Percentiles rank a stretch among this genome's conserved stretches.
Conservation (phyloP, 371 early-diverging fungal genomes). For the Circinella umbellata region DNA sequence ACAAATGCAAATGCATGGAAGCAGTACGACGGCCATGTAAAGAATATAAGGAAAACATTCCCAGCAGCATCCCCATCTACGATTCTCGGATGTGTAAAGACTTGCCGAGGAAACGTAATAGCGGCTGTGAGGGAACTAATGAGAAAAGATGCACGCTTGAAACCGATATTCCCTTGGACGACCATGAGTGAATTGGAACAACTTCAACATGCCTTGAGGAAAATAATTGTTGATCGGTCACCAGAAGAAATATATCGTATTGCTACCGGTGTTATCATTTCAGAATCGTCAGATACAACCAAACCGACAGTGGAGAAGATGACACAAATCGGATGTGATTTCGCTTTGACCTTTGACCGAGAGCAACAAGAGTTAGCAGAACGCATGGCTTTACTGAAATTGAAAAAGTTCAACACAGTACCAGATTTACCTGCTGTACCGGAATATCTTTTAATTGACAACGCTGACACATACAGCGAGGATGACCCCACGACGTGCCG, state of each 20-base stretch:
- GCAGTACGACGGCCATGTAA: conserved; percentile 33
- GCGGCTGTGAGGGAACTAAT: conserved; percentile 20
- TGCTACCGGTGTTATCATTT: conserved; percentile 44
- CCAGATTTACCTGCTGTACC: conserved; percentile 42
- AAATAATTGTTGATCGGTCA: neutral
- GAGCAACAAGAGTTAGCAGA: conserved; percentile 37
- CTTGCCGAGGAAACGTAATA: conserved; percentile 22
- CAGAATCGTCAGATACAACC: conserved; percentile 10
- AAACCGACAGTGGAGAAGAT: conserved; percentile 9
- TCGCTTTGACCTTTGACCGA: conserved; percentile 43
- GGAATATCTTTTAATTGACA: conserved; percentile 46
- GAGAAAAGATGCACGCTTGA: conserved; percentile 25
- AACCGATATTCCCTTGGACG: conserved; percentile 26
- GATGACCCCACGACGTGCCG: conserved; percentile 70
- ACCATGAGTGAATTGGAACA: conserved; percentile 32
- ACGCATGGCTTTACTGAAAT: conserved; percentile 32
- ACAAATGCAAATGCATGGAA: conserved; percentile 45
- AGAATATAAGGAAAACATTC: conserved; percentile 21
- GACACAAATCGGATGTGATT: conserved; percentile 42
- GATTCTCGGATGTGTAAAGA: conserved; percentile 21
- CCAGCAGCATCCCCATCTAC: conserved; percentile 13
- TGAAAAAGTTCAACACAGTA: conserved; percentile 10
- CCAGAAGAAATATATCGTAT: conserved; percentile 26
- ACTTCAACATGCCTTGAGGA: neutral
- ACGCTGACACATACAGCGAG: conserved; percentile 53